phyloP scores from a whole-genome alignment of 2,329 filamentous ascomycete genomes.

The Fusarium devonianum region DNA sequence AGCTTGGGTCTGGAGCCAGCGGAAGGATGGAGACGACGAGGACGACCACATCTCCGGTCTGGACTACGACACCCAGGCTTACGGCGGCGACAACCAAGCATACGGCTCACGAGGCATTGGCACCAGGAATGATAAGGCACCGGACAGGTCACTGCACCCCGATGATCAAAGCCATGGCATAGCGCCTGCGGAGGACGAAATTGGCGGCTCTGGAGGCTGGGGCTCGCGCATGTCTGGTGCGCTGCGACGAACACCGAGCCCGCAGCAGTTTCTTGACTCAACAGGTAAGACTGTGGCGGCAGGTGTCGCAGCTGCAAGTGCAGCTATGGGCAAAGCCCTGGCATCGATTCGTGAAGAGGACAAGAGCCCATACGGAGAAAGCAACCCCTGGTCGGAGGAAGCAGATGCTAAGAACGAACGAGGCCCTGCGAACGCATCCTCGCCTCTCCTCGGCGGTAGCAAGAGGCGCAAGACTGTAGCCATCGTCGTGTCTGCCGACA shows the following conservation, averaged over 20 bases:
- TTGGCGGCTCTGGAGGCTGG: slow-evolving; percentile 61
- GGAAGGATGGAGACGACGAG: slow-evolving; percentile 75
- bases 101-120: slow-evolving; percentile 50
- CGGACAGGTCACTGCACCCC: slow-evolving; percentile 49
- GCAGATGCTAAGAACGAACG: slow-evolving; percentile 71
- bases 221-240: slow-evolving; percentile 81
- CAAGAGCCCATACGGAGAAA: slow-evolving; percentile 77
- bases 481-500: slow-evolving; percentile 85
- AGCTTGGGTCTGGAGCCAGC: slow-evolving; percentile 94
- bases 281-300: slow-evolving; percentile 83
- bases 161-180: slow-evolving; percentile 54
- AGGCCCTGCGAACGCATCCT: slow-evolving; percentile 36
- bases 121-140: slow-evolving; percentile 45
- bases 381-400: slow-evolving; percentile 92
- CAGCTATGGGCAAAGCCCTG: slow-evolving; percentile 81
- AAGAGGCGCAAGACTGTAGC: slow-evolving; percentile 80
- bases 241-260: slow-evolving; percentile 81
- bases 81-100: slow-evolving; percentile 61
- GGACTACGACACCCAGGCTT: slow-evolving; percentile 57
- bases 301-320: slow-evolving; percentile 82
- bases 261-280: slow-evolving; percentile 85
- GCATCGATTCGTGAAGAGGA: slow-evolving; percentile 86
- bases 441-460: slow-evolving; percentile 49
- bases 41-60: slow-evolving; percentile 59
- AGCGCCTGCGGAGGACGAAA: slow-evolving; percentile 40